A percentile compares a stretch with the other conserved stretches of the same genome.
These are phyloP conservation scores for Botrytis hyacinthi DNA, from an alignment of 2,329 filamentous ascomycete species.

Conservation along the genomic window DNA sequence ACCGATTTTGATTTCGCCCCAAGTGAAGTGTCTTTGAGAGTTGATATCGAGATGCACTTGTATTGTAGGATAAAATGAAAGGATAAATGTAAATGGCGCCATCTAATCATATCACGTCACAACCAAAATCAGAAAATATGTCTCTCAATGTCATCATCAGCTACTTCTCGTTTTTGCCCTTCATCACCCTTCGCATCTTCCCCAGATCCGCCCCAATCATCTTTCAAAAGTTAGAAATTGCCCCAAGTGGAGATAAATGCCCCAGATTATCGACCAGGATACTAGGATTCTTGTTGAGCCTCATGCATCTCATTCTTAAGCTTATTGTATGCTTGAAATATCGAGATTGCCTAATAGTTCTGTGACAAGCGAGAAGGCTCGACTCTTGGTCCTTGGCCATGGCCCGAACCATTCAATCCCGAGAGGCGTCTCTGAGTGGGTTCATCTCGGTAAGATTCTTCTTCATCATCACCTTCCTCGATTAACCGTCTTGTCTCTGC, in stretches of 20 bases:
- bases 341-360: conserved; percentile 10
- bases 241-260: conserved; percentile 13
- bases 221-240: not conserved
- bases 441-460: conserved; percentile 31
- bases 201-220: conserved; percentile 9
- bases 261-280: not conserved
- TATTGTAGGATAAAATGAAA: conserved; percentile 7
- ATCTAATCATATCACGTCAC: conserved; percentile 13
- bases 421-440: conserved; percentile 17
- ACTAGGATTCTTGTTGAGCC: conserved; percentile 9
- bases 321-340: not conserved
- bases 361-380: conserved; percentile 30
- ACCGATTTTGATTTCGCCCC: not conserved
- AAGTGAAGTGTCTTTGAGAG: not conserved
- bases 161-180: not conserved
- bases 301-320: conserved; percentile 5
- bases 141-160: not conserved
- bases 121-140: not conserved
- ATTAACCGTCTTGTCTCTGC: conserved; percentile 31
- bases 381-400: conserved; percentile 30
- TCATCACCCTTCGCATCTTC: not conserved
- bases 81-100: not conserved
- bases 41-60: not conserved
- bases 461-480: conserved; percentile 28
- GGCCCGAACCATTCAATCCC: conserved; percentile 11